Evolutionary conservation across 176 grass and related monocot genomes (phyloP), one percentile per base, ranked within the genome.

Genomic region (Triticum urartu): DNA sequence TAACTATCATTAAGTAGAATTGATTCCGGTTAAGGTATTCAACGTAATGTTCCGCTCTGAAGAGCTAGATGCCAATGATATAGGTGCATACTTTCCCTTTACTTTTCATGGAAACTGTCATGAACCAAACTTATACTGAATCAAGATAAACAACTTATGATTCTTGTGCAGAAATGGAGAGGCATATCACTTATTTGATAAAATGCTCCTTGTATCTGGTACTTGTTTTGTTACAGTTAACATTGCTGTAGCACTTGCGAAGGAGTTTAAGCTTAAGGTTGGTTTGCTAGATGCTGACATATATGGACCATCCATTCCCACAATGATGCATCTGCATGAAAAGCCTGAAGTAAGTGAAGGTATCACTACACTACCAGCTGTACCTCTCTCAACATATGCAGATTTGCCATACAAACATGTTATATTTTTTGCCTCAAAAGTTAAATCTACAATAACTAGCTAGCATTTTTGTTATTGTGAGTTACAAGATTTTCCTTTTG

Each of bases 261-360:
- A 98, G 20, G 40, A 83, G 83, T 98, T 89, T 69, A 88, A 87
- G 74, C 61, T 98, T 48, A 91, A 92, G 80, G 88, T 94, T 35
- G 96, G 96, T 74, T 86, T 98, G 68, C 88, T 98, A 59, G 96
- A 98, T 88, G 96, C 96, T 71, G 96, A 98, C 56, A 98, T 98
- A 83, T 98, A 95, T 68, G 93, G 96, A 42, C 93, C 96, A 87
- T 98, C 96, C 28, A 92, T 98, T 71, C 96, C 96, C 30, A 95
- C 92, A 64, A 98, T 95, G 96, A 98, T 98, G 96, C 92, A 95
- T 89, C 86, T 98, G 6, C 70, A 92, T 86, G 79, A 28, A 67
- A 98, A 98, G 73, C 93, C 94, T 79, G 93, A 95, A 92, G 88
- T 94, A 87, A 88, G 80, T 84, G 79, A 92, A 98, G 96, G 96